A percentile compares a stretch with the other conserved stretches of the same genome.
phyloP scores from a whole-genome alignment of 1,284 basidiomycete genomes.

The Ganoderma lucidum region DNA sequence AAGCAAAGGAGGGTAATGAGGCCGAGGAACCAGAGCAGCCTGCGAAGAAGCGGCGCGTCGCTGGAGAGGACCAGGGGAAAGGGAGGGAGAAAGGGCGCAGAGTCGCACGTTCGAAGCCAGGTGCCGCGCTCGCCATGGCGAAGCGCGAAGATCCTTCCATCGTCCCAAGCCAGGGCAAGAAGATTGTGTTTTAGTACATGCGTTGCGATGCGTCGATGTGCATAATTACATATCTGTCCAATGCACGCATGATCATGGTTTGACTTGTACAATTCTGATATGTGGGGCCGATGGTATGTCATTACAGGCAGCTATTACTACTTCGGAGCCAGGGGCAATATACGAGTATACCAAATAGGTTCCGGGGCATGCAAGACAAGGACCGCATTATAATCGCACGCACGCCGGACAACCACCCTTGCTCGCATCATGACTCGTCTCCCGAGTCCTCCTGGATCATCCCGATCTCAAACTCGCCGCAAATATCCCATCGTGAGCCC shows the following conservation, averaged over 20 bases:
- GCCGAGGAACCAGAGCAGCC: constrained; percentile 21
- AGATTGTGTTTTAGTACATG: constrained; percentile 72
- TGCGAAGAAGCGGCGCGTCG: constrained; percentile 29
- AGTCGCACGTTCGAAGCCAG: constrained; percentile 66
- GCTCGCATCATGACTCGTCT: constrained; percentile 26
- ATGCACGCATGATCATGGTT: not conserved
- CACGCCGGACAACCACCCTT: not conserved
- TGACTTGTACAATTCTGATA: not conserved
- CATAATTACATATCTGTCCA: not conserved
- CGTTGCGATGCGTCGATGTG: not conserved
- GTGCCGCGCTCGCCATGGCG: constrained; percentile 90
- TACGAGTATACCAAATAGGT: constrained; percentile 15
- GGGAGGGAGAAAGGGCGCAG: constrained; percentile 10
- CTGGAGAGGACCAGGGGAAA: constrained; percentile 14
- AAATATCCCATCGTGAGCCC: constrained; percentile 91
- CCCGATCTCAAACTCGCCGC: constrained; percentile 88
- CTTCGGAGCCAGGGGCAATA: constrained; percentile 11
- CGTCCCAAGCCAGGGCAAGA: constrained; percentile 81
- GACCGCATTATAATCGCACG: not conserved
- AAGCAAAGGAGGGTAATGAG: constrained; percentile 7
- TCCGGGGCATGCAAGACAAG: not conserved
- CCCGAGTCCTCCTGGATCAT: constrained; percentile 60
- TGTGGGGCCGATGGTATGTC: constrained; percentile 23
- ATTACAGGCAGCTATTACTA: constrained; percentile 33
- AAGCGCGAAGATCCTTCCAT: constrained; percentile 89